Percentiles rank a stretch among this genome's conserved stretches.
Conservation (phyloP, 805 yeast species). For the Lipomyces sp. region DNA sequence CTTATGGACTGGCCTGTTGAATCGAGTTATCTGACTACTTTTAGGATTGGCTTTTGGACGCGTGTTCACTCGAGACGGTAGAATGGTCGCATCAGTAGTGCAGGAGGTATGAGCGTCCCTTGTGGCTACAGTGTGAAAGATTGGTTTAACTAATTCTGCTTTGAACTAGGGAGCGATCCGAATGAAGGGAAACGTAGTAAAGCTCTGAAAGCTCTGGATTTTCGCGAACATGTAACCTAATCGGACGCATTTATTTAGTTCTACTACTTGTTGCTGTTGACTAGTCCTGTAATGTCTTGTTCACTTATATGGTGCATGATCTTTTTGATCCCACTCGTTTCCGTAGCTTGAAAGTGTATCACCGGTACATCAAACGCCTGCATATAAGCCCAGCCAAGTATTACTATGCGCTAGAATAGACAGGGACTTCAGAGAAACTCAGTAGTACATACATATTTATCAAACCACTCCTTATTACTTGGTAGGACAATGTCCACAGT, state of each 20-base stretch:
- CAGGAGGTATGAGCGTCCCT: conserved; percentile 29
- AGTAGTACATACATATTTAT: conserved; percentile 33
- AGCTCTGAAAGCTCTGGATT: no score
- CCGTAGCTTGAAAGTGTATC: conserved; percentile 29
- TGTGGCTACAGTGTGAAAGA: no score
- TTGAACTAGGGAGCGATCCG: conserved; percentile 16
- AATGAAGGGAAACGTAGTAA: no score
- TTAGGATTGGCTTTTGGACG: conserved; percentile 17
- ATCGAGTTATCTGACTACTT: no score
- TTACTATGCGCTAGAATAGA: no score
- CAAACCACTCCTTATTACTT: conserved; percentile 38
- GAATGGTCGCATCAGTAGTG: conserved; percentile 19
- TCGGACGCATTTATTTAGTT: neutral
- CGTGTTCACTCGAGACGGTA: conserved; percentile 17
- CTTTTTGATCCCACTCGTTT: conserved; percentile 7
- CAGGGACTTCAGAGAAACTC: neutral
- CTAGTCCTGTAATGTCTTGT: conserved; percentile 15
- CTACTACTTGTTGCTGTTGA: neutral
- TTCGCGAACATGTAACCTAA: no score
- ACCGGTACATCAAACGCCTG: conserved; percentile 42
- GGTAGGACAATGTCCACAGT: conserved; percentile 38
- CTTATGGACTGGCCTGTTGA: neutral
- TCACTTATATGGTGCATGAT: conserved; percentile 17
- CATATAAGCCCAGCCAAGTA: no score
- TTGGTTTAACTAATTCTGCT: neutral